These are phyloP conservation scores for Schizonepeta tenuifolia DNA, from an alignment of 257 asterid species.

Conservation along the genomic window DNA sequence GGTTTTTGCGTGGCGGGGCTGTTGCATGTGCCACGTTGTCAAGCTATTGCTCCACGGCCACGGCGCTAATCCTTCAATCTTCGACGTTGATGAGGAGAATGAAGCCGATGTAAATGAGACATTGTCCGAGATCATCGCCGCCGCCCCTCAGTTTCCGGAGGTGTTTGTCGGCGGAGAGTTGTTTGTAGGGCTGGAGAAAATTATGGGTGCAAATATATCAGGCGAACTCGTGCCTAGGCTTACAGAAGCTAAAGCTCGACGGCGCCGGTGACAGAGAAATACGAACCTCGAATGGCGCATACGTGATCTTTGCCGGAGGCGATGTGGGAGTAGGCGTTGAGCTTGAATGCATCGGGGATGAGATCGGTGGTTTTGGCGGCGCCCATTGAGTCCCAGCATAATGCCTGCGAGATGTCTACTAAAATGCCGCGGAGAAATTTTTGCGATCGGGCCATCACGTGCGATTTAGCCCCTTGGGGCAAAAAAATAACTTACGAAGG, in stretches of 20 bases:
- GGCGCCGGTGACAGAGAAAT: too few species aligned
- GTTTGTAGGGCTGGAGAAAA: slow-evolving; percentile 69
- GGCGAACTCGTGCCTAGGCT: slow-evolving; percentile 76
- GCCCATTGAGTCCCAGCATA: too few species aligned
- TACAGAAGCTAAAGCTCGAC: slow-evolving; percentile 68
- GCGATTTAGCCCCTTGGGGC: too few species aligned
- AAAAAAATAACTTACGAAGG: too few species aligned
- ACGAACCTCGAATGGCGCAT: too few species aligned
- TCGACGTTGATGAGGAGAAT: slow-evolving; percentile 53
- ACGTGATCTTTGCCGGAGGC: too few species aligned
- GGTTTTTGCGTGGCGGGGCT: slow-evolving; percentile 66
- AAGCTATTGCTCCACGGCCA: slow-evolving; percentile 66
- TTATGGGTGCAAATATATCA: slow-evolving; percentile 69
- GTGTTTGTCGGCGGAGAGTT: slow-evolving; percentile 72
- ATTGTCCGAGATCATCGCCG: slow-evolving; percentile 31
- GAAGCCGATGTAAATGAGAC: slow-evolving; percentile 39
- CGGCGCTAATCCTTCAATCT: slow-evolving; percentile 67
- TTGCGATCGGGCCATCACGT: too few species aligned
- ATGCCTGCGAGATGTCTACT: too few species aligned
- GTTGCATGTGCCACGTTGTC: slow-evolving; percentile 87
- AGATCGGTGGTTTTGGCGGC: too few species aligned
- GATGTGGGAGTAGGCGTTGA: too few species aligned
- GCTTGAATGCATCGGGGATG: too few species aligned
- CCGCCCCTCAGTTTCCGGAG: slow-evolving; percentile 50
- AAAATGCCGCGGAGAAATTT: too few species aligned